A percentile compares a stretch with the other conserved stretches of the same genome.
phyloP scores from a whole-genome alignment of 805 yeast genomes.

The Wickerhamomyces bisporus region DNA sequence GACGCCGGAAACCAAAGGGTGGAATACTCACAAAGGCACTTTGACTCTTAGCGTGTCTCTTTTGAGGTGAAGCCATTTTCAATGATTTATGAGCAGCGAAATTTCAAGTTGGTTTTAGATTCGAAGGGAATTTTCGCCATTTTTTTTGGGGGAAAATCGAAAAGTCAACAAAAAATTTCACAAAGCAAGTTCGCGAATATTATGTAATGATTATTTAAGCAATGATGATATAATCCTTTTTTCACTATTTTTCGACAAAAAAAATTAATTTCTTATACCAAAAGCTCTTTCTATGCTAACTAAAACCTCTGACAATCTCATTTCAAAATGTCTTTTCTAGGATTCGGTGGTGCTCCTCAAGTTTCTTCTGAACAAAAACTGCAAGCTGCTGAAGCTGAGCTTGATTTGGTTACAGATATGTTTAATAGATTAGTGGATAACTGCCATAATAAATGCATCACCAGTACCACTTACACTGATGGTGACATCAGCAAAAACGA shows the following conservation, averaged over 20 bases:
- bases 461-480: conserved; percentile 54
- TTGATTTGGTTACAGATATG: conserved; percentile 97
- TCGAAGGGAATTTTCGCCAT: background rate
- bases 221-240: background rate
- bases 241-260: too few relatives aligned
- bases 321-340: conserved; percentile 64
- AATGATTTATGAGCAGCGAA: background rate
- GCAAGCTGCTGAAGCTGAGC: conserved; percentile 92
- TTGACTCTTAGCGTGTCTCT: conserved; percentile 37
- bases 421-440: conserved; percentile 87
- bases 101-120: background rate
- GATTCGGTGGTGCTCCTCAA: conserved; percentile 74
- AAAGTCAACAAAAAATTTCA: too few relatives aligned
- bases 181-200: background rate
- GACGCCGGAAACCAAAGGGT: background rate
- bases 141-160: background rate
- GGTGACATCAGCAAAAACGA: conserved; percentile 76
- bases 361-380: conserved; percentile 69
- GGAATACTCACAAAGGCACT: conserved; percentile 22
- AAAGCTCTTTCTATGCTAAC: too few relatives aligned
- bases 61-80: conserved; percentile 20
- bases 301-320: too few relatives aligned
- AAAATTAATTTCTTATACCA: too few relatives aligned
- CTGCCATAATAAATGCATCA: conserved; percentile 85
- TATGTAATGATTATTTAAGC: background rate